Base-by-base conservation (phyloP, 1,284 basidiomycete genomes). In the Flammula alnicola region DNA sequence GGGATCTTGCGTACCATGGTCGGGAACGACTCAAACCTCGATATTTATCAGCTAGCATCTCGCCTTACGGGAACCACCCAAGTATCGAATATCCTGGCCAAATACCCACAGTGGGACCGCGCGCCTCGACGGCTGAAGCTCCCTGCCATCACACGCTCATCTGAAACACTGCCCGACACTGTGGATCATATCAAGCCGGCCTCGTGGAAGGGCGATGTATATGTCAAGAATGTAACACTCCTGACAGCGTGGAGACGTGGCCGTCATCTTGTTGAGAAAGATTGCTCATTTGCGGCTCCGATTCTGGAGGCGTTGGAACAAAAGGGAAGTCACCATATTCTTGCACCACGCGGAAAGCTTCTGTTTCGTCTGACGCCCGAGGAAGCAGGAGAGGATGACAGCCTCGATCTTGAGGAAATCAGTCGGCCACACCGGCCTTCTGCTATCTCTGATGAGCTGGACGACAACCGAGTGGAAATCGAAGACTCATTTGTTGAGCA, bases 61-160 rank as follows among this genome's bases (percentile, higher is more conserved):
- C 55, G 63, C 3, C 26, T 69, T 5, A 51, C 63, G 7, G 61
- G 62, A 4, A 63, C 60, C 5, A 64, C 59, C 0, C 61, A 70
- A 42, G 55, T 65, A 0, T 49, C 62, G 1, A 65, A 54, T n/a
- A 71, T 71, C 8, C 55, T 70, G 4, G 62, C 58, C 0, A 50
- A 62, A 33, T 61, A 70, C 51, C 69, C 68, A 0, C 57, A 71
- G 11, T 73, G 70, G 70, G 69, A 70, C 38, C 52, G 51, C 3
- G 14, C 55, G 4, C 65, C 67, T 14, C 58, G 61, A 11, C 56
- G 63, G 2, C 59, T 70, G 16, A 56, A 57, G 8, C 42, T 62
- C 8, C 57, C 54, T 17, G 35, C 49, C 6, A 19, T 60, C 3
- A 33, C 47, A 5, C 35, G 47, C 7, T 45, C 55, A 10, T 49